phyloP scores from a whole-genome alignment of 108 stramenopile genomes.

The Chaetoceros muelleri region DNA sequence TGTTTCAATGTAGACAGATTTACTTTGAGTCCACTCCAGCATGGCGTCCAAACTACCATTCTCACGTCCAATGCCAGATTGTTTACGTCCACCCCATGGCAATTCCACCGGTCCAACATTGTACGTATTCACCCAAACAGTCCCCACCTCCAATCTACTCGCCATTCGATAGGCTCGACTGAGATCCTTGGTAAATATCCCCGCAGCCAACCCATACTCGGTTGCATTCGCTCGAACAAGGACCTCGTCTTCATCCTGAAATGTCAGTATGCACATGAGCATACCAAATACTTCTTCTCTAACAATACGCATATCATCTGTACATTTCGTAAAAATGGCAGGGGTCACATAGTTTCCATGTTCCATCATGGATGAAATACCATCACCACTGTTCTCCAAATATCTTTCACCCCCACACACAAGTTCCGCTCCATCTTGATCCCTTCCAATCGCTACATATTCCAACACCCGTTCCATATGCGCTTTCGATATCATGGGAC shows the following conservation, averaged over 20 bases:
- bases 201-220: constrained; percentile 65
- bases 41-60: constrained; percentile 27
- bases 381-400: constrained; percentile 6
- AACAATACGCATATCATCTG: constrained; percentile 41
- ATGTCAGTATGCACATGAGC: constrained; percentile 46
- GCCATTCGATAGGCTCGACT: constrained; percentile 43
- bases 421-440: constrained; percentile 23
- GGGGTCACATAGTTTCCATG: constrained; percentile 33
- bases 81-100: constrained; percentile 33
- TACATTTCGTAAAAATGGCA: constrained; percentile 35
- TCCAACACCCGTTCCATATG: constrained; percentile 33
- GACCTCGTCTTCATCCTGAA: constrained; percentile 52
- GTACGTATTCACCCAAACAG: constrained; percentile 59
- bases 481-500: constrained; percentile 31
- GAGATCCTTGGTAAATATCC: constrained; percentile 49
- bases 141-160: constrained; percentile 37
- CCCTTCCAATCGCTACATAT: constrained; percentile 25
- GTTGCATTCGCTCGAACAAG: constrained; percentile 60
- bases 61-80: constrained; percentile 57
- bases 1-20: constrained; percentile 41
- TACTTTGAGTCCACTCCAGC: constrained; percentile 30
- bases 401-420: constrained; percentile 31
- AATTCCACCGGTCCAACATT: constrained; percentile 37
- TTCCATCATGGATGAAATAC: constrained; percentile 7
- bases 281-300: constrained; percentile 55